Base-by-base conservation (phyloP, 163 green algal genomes). In the Chlorella variabilis region DNA sequence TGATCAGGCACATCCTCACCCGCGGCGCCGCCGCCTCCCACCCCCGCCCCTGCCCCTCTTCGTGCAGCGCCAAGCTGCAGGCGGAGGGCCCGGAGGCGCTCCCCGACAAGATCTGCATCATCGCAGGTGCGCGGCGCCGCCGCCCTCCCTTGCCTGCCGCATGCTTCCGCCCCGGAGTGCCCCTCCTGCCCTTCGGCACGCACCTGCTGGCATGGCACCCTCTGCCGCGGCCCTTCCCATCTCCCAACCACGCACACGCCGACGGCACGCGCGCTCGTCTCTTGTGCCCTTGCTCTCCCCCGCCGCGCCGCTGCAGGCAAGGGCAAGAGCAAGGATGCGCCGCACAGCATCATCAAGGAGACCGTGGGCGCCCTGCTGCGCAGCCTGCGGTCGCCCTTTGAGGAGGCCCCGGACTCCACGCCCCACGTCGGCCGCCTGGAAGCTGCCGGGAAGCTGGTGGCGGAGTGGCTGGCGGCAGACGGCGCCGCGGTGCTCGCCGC, bases 351-450 rank as follows among this genome's bases (percentile, higher is more conserved):
- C 8, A 71, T 71, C 56, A 80, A 80, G 29, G 92, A 95, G 71
- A 88, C 87, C 13, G 87, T 95, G 8, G 81, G 79, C n/a, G 88
- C 87, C 23, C 90, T 94, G 78, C 92, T 94, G 89, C 80, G 45
- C 75, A 90, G 88, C 61, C 93, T 92, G 91, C 77, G 84, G 23
- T 76, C 91, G 5, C 92, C 92, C 23, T 95, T 95, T 86, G 89
- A 80, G 25, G 77, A 83, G 66, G 31, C 36, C 13, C 13, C 77
- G 17, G 77, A 83, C 65, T 77, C 77, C 27, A 83, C 77, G 7
- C 4, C 66, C 6, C 5, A 49, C 66, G 77, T 83, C 36, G 77
- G 77, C 11, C 58, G 77, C 66, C 77, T 83, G 36, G 77, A 83
- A 41, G 63, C 77, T 20, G n/a, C 21, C 29, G 77, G 77, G 18